Evolutionary conservation across 345 rosid species (phyloP).

Genomic region (Lagerstroemia speciosa): DNA sequence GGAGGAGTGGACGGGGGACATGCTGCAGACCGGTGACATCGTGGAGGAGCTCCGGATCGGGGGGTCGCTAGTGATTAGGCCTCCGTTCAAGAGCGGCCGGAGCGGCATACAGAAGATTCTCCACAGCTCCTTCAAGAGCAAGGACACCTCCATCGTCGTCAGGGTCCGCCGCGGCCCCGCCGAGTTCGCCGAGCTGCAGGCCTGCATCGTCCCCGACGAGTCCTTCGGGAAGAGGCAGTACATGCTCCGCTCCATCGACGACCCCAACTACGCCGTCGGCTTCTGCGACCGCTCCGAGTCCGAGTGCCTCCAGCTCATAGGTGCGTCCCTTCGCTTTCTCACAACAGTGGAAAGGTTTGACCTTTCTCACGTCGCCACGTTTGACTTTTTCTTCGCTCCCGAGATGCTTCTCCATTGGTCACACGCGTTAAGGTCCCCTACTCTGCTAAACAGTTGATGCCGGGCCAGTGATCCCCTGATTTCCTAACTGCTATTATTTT

Average conservation of each 20-base stretch:
- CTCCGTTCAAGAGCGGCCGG: constrained; percentile 88
- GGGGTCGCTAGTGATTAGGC: constrained; percentile 16
- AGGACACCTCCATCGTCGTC: constrained; percentile 73
- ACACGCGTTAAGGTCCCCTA: no score
- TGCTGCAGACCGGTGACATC: constrained; percentile 96
- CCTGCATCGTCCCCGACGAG: constrained; percentile 85
- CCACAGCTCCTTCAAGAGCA: constrained; percentile 52
- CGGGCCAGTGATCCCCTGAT: no score
- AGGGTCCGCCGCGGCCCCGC: constrained; percentile 60
- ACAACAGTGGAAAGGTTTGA: no score
- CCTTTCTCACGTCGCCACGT: background rate
- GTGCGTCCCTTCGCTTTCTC: constrained; percentile 27
- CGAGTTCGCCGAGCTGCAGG: constrained; percentile 68
- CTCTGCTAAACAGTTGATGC: no score
- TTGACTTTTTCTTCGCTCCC: no score
- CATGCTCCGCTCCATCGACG: constrained; percentile 73
- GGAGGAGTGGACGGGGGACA: constrained; percentile 94
- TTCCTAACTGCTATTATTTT: no score
- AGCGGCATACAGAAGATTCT: constrained; percentile 72
- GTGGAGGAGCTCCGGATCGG: constrained; percentile 85
- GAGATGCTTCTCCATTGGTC: no score
- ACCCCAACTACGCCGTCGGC: constrained; percentile 88
- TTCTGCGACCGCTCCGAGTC: constrained; percentile 76
- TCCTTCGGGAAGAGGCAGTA: constrained; percentile 55
- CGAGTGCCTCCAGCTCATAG: constrained; percentile 78